Evolutionary conservation across 768 basidiomycete species (phyloP).

Genomic region (Boletus rubescentipes): DNA sequence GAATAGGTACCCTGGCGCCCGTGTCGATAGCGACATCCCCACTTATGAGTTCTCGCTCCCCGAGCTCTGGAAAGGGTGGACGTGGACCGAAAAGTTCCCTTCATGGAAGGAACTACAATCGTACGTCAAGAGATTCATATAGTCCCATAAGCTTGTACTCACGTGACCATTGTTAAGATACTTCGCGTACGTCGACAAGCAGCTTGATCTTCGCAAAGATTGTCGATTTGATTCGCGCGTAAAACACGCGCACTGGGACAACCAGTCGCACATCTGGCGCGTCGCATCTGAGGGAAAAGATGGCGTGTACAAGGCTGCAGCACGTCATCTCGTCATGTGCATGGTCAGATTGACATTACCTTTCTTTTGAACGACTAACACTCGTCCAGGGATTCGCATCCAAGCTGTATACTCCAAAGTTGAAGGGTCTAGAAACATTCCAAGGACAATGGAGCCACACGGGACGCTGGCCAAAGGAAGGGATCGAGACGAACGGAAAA

Average conservation of each 20-base stretch:
- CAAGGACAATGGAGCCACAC: conserved; percentile 11
- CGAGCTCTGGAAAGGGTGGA: conserved; percentile 15
- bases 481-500: conserved; percentile 13
- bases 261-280: conserved; percentile 6
- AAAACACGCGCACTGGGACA: conserved; percentile 13
- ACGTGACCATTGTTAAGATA: conserved; percentile 2
- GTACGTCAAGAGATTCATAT: not conserved
- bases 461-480: conserved; percentile 12
- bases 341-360: not conserved
- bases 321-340: conserved; percentile 16
- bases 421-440: conserved; percentile 14
- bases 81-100: conserved; percentile 16
- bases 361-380: not conserved
- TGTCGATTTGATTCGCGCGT: conserved; percentile 14
- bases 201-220: conserved; percentile 14
- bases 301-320: conserved; percentile 9
- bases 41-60: conserved; percentile 8
- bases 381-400: conserved; percentile 4
- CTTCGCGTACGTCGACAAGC: conserved; percentile 12
- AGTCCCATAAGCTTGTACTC: not conserved
- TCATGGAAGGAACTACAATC: conserved; percentile 9
- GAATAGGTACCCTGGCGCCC: conserved; percentile 15
- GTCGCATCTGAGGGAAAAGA: conserved; percentile 4
- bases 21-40: conserved; percentile 12
- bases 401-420: conserved; percentile 9